A percentile compares a stretch with the other conserved stretches of the same genome.
phyloP scores from a whole-genome alignment of 148 eudicot species.

The Rhododendron mucronatum region DNA sequence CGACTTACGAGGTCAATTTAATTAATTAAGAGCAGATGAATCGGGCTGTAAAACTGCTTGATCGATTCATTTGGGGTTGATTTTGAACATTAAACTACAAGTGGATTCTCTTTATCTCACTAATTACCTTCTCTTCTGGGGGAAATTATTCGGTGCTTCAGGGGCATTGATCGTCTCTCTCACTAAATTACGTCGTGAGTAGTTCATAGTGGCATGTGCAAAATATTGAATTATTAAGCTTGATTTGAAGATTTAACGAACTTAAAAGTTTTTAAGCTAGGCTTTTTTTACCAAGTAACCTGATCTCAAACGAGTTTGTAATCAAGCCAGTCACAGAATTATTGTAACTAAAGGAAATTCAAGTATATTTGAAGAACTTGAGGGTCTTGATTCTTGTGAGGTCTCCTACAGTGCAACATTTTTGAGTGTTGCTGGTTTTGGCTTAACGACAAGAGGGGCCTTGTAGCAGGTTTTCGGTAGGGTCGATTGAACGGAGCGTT shows the following conservation, averaged over 20 bases:
- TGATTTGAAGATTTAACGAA: not conserved
- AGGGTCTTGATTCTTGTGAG: no score
- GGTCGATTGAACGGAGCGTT: no score
- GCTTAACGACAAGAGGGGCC: no score
- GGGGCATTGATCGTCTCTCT: not conserved
- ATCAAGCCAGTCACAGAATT: no score
- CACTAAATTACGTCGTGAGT: no score
- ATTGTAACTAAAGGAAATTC: not conserved
- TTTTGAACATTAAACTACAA: conserved; percentile 3
- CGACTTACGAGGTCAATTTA: conserved; percentile 23
- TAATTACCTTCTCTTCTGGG: not conserved
- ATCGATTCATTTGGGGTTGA: conserved; percentile 19
- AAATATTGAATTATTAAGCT: no score
- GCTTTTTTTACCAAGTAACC: no score
- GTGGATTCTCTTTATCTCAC: not conserved
- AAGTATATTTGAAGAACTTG: not conserved
- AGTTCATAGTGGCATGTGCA: no score
- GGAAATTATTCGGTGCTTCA: not conserved
- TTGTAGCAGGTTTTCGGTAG: no score
- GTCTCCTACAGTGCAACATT: no score
- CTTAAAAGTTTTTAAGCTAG: not conserved
- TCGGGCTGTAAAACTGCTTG: conserved; percentile 23
- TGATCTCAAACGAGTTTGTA: not conserved
- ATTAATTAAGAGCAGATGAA: conserved; percentile 20
- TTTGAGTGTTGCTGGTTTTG: no score